Percentiles rank a stretch among this genome's conserved stretches.
Conservation (phyloP, 176 grass and related monocot species). For the Aegilops longissima region DNA sequence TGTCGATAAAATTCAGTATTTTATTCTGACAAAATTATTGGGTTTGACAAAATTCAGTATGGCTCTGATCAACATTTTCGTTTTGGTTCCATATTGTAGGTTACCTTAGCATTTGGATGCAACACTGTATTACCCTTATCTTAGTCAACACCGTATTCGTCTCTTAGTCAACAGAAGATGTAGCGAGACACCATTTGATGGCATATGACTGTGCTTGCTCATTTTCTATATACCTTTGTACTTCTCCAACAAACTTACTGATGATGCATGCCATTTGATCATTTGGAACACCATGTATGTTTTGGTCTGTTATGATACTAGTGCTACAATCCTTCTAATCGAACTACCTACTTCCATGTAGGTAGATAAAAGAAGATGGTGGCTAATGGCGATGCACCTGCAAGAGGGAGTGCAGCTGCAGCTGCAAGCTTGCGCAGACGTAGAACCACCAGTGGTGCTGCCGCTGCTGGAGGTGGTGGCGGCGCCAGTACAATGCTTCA, state of each 20-base stretch:
- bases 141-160: not conserved
- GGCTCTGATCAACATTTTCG: too few relatives aligned
- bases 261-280: not conserved
- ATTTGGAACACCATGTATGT: not conserved
- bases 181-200: not conserved
- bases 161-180: not conserved
- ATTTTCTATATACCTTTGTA: not conserved
- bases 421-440: constrained; percentile 12
- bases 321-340: not conserved
- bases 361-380: not conserved
- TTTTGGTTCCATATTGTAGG: too few relatives aligned
- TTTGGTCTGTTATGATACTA: not conserved
- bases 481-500: constrained; percentile 18
- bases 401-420: not conserved
- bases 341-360: not conserved
- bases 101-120: too few relatives aligned
- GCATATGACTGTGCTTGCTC: not conserved
- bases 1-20: not conserved
- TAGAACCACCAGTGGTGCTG: not conserved
- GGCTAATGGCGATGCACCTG: not conserved
- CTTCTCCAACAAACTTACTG: not conserved
- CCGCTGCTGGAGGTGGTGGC: not conserved
- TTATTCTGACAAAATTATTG: not conserved
- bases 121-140: not conserved
- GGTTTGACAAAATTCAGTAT: too few relatives aligned